A percentile compares a stretch with the other conserved stretches of the same genome.
These are phyloP conservation scores for Neoscytalidium dimidiatum DNA, from an alignment of 2,329 filamentous ascomycete species.

Conservation along the genomic window DNA sequence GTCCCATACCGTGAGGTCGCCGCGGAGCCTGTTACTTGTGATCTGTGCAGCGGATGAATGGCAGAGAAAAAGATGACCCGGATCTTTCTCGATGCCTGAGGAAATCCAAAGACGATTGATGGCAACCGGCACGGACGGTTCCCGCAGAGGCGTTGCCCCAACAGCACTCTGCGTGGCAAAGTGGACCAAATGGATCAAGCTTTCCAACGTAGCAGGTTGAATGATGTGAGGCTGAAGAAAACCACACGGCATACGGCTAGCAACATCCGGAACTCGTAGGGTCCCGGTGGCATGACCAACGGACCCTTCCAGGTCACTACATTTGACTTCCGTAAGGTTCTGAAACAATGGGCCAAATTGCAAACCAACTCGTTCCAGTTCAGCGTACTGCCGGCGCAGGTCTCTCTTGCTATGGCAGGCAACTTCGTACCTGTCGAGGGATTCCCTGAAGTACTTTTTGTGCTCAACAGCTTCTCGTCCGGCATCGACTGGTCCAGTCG, in stretches of 20 bases:
- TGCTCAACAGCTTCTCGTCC: background rate
- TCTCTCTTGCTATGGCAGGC: conserved; percentile 2
- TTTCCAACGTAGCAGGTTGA: conserved; percentile 13
- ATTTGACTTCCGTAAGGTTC: conserved; percentile 8
- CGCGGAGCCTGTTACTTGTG: background rate
- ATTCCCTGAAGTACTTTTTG: background rate
- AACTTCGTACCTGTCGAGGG: conserved; percentile 1
- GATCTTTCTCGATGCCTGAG: background rate
- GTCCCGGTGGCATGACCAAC: background rate
- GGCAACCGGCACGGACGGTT: conserved; percentile 1
- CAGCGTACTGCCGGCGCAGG: conserved; percentile 1
- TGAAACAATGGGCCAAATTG: conserved; percentile 1
- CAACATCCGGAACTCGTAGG: background rate
- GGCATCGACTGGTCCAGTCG: background rate
- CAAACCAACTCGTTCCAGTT: conserved; percentile 5
- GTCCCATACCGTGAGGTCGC: conserved; percentile 3
- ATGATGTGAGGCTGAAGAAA: conserved; percentile 8
- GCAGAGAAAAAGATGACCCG: background rate
- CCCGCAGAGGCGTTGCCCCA: background rate
- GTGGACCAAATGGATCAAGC: background rate
- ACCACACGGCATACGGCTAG: background rate
- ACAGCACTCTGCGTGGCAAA: background rate
- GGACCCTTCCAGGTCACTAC: background rate
- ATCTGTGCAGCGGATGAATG: background rate
- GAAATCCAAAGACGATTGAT: conserved; percentile 2